Evolutionary conservation across 495 filamentous ascomycete genomes (phyloP).

Genomic region (Thermothielavioides terrestris): DNA sequence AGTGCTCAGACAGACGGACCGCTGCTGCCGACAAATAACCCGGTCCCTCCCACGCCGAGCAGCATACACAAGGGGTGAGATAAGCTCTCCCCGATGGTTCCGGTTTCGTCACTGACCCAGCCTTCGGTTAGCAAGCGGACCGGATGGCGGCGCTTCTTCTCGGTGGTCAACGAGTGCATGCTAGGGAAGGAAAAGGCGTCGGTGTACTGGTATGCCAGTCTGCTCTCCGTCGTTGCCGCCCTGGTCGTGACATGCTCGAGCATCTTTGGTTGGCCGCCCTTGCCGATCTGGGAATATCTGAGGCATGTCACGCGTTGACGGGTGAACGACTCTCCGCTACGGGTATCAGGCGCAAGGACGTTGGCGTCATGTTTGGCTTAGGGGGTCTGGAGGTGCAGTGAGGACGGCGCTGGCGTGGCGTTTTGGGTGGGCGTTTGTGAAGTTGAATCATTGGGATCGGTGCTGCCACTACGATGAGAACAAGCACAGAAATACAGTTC

Average conservation of each 20-base stretch:
- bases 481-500: background rate
- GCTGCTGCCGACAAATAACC: background rate
- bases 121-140: background rate
- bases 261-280: slow-evolving; percentile 8
- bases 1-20: background rate
- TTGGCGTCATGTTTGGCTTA: background rate
- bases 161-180: background rate
- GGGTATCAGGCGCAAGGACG: background rate
- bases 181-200: slow-evolving; percentile 5
- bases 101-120: background rate
- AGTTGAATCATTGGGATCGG: too few relatives aligned
- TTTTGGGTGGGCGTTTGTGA: too few relatives aligned
- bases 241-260: slow-evolving; percentile 6
- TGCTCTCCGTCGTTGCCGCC: slow-evolving; percentile 3
- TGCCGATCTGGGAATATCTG: slow-evolving; percentile 8
- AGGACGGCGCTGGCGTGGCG: background rate
- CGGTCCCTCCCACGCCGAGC: background rate
- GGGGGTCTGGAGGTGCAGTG: background rate
- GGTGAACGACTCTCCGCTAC: background rate
- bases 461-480: too few relatives aligned
- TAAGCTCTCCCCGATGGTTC: background rate
- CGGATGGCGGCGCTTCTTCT: background rate
- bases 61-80: background rate
- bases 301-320: background rate
- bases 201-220: slow-evolving; percentile 8